These are phyloP conservation scores for Saccharomycopsis fibuligera DNA, from an alignment of 805 yeast genomes.

Conservation along the genomic window DNA sequence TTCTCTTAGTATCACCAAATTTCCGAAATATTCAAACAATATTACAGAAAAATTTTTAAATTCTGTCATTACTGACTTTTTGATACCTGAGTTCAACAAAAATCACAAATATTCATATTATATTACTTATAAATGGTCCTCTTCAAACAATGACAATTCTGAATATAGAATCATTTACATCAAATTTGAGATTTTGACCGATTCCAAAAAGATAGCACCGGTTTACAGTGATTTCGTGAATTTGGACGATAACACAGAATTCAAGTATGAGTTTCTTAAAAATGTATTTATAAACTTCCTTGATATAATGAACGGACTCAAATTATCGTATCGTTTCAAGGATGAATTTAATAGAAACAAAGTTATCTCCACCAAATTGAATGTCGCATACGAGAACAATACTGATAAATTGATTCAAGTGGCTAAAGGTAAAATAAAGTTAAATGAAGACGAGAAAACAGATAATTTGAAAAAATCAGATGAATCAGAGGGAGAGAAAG, in stretches of 20 bases:
- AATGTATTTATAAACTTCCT: constrained; percentile 9
- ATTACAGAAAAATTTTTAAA: constrained; percentile 7
- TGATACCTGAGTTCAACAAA: neutral
- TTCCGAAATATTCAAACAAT: constrained; percentile 13
- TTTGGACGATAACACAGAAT: constrained; percentile 3
- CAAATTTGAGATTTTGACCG: constrained; percentile 2
- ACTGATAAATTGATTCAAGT: constrained; percentile 5
- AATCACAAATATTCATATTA: neutral
- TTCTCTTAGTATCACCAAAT: constrained; percentile 7
- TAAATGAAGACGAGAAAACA: too few relatives aligned
- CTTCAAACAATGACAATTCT: constrained; percentile 7
- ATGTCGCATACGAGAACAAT: constrained; percentile 6
- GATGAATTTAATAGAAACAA: constrained; percentile 13
- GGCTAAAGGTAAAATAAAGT: neutral
- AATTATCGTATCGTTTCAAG: neutral
- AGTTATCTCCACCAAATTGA: neutral
- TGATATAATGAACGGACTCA: neutral
- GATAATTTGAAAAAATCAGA: too few relatives aligned
- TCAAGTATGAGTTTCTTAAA: constrained; percentile 5
- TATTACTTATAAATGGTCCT: constrained; percentile 14
- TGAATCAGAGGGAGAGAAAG: too few relatives aligned
- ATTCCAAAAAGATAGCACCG: neutral
- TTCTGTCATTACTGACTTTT: neutral
- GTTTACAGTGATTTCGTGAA: constrained; percentile 10
- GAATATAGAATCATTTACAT: constrained; percentile 12